Base-by-base conservation (phyloP, 331 rosid genomes). In the Cucumis variabilis region DNA sequence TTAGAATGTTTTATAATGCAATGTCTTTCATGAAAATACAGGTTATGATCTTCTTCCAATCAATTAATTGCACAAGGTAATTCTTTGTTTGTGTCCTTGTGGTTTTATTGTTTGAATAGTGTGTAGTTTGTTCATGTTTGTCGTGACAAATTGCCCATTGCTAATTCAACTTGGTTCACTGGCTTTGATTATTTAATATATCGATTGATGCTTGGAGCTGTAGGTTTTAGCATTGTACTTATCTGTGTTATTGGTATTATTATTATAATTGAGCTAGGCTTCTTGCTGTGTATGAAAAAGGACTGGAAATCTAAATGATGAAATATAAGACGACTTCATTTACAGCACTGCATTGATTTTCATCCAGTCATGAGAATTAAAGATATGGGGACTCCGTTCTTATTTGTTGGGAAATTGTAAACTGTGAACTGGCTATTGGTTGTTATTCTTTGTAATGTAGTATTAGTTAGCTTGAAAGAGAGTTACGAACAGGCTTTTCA, bases 401-500 rank as follows among this genome's bases (percentile, higher is more conserved):
- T 28, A 58, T 81, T n/a, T 58, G 10, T 81, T 58, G 69, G 84
- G 50, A 28, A 81, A 81, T 28, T 81, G 28, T 60, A 28, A 13
- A 11, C 28, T 33, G 68, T 10, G 28, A 53, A 17, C 48, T 28
- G 28, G 51, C 70, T 81, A 28, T 58, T 30, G 27, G 3, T 63
- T 19, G 28, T 58, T 80, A 0, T 80, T 58, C 70, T 79, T 9
- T 78, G 65, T 79, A 77, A 50, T 77, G 15, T 77, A 77, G 83
- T 48, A 11, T 46, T 75, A n/a, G 87, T 20, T 66, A 90, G 99
- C 89, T 89, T 97, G 63, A 93, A 93, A 91, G 97, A 90, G 51
- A 91, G 88, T 83, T 97, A 92, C 65, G 98, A 93, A 82, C 91
- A 90, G 90, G 99, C 98, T 51, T 55, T 91, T n/a, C 81, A 24